Evolutionary conservation across 805 yeast genomes (phyloP).

Genomic region (Starmera caribaea): DNA sequence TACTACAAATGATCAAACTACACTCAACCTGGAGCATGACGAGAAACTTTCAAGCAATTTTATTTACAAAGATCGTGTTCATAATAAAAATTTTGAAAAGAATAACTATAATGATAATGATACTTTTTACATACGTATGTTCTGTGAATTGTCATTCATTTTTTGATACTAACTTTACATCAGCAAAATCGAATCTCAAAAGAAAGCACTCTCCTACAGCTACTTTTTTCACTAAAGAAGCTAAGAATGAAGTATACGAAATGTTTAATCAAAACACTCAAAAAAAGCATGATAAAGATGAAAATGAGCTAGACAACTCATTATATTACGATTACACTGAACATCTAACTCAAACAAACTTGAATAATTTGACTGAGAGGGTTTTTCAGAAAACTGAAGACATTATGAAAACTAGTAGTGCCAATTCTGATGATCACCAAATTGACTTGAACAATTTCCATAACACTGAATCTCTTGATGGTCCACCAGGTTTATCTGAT

Average conservation of each 20-base stretch:
- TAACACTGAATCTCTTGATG: no score
- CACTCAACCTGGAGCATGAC: no score
- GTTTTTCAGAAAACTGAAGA: neutral
- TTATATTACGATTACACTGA: slow-evolving; percentile 25
- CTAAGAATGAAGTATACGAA: slow-evolving; percentile 60
- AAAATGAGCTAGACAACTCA: slow-evolving; percentile 10
- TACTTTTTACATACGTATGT: no score
- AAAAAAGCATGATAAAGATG: slow-evolving; percentile 12
- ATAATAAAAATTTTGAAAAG: no score
- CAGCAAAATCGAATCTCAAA: slow-evolving; percentile 3
- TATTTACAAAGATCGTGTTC: no score
- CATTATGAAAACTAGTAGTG: neutral
- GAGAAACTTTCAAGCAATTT: no score
- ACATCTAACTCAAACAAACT: slow-evolving; percentile 21
- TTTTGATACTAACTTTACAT: neutral
- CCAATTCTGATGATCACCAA: slow-evolving; percentile 7
- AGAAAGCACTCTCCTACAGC: slow-evolving; percentile 62
- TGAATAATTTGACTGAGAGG: slow-evolving; percentile 27
- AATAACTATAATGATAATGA: no score
- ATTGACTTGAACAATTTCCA: slow-evolving; percentile 1
- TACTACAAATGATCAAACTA: no score
- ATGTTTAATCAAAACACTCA: slow-evolving; percentile 59
- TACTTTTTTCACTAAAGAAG: slow-evolving; percentile 67
- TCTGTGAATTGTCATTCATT: neutral
- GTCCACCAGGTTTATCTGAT: no score